Conservation (phyloP, 2,329 filamentous ascomycete species). For the Trichophaea hybrida region DNA sequence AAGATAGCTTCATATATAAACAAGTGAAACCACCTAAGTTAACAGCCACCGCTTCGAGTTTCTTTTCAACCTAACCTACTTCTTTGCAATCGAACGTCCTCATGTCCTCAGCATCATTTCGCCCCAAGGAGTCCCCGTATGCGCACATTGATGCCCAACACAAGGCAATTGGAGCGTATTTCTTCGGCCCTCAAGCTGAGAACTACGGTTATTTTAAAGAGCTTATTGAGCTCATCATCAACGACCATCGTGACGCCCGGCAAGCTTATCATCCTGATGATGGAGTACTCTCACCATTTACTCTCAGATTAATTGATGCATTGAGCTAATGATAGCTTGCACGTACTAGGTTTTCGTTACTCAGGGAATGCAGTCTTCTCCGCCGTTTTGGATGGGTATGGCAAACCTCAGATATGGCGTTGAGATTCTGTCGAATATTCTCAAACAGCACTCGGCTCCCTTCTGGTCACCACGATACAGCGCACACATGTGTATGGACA, state of each 20-base stretch:
- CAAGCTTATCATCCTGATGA: conserved; percentile 31
- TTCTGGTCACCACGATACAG: conserved; percentile 38
- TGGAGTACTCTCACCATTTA: too few species aligned
- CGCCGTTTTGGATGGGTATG: conserved; percentile 30
- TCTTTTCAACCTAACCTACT: too few species aligned
- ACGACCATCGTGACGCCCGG: conserved; percentile 31
- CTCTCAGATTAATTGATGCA: too few species aligned
- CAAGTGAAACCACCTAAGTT: too few species aligned
- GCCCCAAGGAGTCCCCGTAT: too few species aligned
- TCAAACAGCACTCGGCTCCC: conserved; percentile 35
- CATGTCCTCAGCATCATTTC: too few species aligned
- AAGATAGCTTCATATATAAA: too few species aligned
- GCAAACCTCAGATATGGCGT: conserved; percentile 31
- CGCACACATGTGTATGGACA: conserved; percentile 38
- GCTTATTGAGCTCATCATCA: conserved; percentile 33
- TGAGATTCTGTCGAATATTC: conserved; percentile 29
- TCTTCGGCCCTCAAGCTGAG: conserved; percentile 30
- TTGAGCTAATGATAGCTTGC: neutral
- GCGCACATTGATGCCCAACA: neutral
- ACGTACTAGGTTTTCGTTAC: conserved; percentile 30
- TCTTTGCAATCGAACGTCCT: too few species aligned
- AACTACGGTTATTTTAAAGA: conserved; percentile 33
- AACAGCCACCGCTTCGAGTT: too few species aligned
- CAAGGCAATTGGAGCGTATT: neutral
- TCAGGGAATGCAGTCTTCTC: conserved; percentile 30